phyloP scores from a whole-genome alignment of 179 eudicot species.

The Vitellaria paradoxa region DNA sequence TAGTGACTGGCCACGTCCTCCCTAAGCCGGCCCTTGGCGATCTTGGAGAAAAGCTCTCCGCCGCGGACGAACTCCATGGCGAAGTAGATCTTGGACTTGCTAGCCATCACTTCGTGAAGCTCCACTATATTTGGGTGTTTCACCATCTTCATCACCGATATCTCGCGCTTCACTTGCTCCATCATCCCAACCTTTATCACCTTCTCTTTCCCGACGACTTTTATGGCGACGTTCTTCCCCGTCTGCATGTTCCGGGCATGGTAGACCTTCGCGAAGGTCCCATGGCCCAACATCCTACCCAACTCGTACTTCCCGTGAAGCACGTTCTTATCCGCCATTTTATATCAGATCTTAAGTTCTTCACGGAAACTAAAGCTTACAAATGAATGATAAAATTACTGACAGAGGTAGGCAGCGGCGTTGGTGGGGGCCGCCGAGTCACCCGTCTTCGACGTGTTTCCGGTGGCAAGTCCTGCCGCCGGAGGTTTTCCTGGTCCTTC shows the following conservation, averaged over 20 bases:
- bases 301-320: slow-evolving; percentile 67
- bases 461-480: slow-evolving; percentile 61
- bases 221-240: slow-evolving; percentile 65
- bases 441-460: slow-evolving; percentile 71
- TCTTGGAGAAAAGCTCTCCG: slow-evolving; percentile 64
- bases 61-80: slow-evolving; percentile 76
- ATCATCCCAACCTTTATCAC: slow-evolving; percentile 43
- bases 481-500: slow-evolving; percentile 19
- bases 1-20: slow-evolving; percentile 65
- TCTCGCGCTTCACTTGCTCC: slow-evolving; percentile 59
- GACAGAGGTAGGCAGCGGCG: slow-evolving; percentile 5
- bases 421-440: slow-evolving; percentile 13
- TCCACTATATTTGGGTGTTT: slow-evolving; percentile 65
- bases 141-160: slow-evolving; percentile 61
- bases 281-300: slow-evolving; percentile 60
- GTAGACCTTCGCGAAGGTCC: slow-evolving; percentile 81
- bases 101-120: slow-evolving; percentile 69
- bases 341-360: background rate
- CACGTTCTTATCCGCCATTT: slow-evolving; percentile 27
- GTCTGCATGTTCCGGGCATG: slow-evolving; percentile 52
- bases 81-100: slow-evolving; percentile 63
- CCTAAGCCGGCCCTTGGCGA: slow-evolving; percentile 48
- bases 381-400: background rate
- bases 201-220: slow-evolving; percentile 52
- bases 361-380: background rate